Base-by-base conservation (phyloP, 192 early-diverging fungal genomes). In the Rhizoclosmatium sp. region DNA sequence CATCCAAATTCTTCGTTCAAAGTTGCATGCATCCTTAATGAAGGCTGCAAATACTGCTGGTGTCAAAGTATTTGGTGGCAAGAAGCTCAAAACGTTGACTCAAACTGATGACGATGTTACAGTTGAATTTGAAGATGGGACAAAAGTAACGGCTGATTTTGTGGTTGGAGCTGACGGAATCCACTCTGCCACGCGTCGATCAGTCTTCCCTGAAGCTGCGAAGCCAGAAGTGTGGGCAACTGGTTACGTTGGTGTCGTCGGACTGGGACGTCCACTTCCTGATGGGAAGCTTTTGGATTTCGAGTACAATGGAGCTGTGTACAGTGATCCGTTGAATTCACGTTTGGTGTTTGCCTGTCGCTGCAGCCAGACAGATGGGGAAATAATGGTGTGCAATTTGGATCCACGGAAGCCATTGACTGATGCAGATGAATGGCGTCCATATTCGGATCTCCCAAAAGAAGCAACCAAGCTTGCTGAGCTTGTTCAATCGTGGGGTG, bases 131-230 rank as follows among this genome's bases (percentile, higher is more conserved):
- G n/a, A 58, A 58, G 54, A 58, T 10, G 54, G 54, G 0, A n/a
- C 10, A 16, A 16, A 10, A n/a, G 12, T 10, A 0, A 58, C 54
- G 10, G 10, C n/a, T 58, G 54, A 58, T n/a, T 58, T 58, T 58
- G 54, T 58, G n/a, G 54, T 58, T n/a, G 54, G 54, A n/a, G 54
- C 54, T 16, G 54, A 58, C 54, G 54, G 54, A n/a, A 58, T 58
- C n/a, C 54, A 58, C 54, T 16, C 12, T 58, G n/a, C 10, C 10
- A 58, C n/a, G 0, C 54, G 54, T 0, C 54, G 54, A n/a, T n/a
- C n/a, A n/a, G 12, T 58, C 54, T 58, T 58, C 54, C 54, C 54
- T n/a, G 54, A 58, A 16, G 54, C 54, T 16, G 12, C 54, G 1
- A 10, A 16, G 12, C 54, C 54, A 58, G n/a, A 10, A 58, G n/a